Evolutionary conservation across 176 grass and related monocot genomes (phyloP).

Genomic region (Elaeis guineensis): DNA sequence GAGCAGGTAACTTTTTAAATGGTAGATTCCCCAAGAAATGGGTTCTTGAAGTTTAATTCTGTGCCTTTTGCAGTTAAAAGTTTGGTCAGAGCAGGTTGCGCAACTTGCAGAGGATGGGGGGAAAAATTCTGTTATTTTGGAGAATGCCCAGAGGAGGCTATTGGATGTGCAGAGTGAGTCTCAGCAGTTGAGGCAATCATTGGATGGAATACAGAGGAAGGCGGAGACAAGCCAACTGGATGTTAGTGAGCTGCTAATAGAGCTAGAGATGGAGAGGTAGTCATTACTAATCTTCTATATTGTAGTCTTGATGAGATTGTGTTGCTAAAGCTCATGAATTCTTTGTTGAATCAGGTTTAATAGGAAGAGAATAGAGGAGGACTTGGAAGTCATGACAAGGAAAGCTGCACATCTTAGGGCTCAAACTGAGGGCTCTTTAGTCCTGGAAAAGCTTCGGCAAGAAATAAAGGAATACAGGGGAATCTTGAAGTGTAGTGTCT

Average conservation of each 20-base stretch:
- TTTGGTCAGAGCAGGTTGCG: constrained; percentile 46
- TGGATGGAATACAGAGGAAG: constrained; percentile 37
- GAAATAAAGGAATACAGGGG: constrained; percentile 71
- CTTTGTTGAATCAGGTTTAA: constrained; percentile 42
- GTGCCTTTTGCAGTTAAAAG: constrained; percentile 52
- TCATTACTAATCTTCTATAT: constrained; percentile 1
- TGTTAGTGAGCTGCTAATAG: constrained; percentile 51
- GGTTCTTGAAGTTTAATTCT: background rate
- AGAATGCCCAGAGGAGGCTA: constrained; percentile 50
- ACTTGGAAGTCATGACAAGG: constrained; percentile 57
- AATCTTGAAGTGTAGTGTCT: constrained; percentile 76
- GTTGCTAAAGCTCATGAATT: no score
- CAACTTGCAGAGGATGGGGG: constrained; percentile 51
- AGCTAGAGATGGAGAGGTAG: constrained; percentile 74
- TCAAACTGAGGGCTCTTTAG: constrained; percentile 33
- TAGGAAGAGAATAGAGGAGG: constrained; percentile 77
- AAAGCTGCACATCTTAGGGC: constrained; percentile 58
- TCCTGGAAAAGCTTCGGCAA: constrained; percentile 66
- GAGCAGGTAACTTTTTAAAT: constrained; percentile 44
- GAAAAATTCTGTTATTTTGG: constrained; percentile 35
- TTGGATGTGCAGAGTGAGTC: constrained; percentile 38
- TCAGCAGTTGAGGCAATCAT: constrained; percentile 39
- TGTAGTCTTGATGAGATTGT: background rate
- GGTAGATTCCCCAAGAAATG: background rate
- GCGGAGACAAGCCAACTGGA: constrained; percentile 42